Base-by-base conservation (phyloP, 2,329 filamentous ascomycete genomes). In the Cryphonectria radicalis region DNA sequence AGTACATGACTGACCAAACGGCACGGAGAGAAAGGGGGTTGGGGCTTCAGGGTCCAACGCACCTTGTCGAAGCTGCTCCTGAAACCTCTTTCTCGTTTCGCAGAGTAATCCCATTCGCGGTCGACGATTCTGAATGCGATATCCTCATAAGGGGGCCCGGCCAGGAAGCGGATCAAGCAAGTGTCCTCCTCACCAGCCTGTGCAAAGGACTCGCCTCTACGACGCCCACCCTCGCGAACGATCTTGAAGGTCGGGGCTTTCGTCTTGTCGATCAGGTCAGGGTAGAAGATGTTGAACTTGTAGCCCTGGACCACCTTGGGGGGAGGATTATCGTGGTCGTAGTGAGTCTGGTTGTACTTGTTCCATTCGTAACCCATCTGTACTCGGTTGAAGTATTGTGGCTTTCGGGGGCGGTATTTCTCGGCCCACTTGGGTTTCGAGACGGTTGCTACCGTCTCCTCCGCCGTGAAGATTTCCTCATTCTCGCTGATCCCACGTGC, bases 281-380 rank as follows among this genome's bases (percentile, higher is more conserved):
- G 96, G 79, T 99, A 99, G 83, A 99, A 99, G 67, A 99, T 95
- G 83, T 99, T 98, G 87, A 99, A 99, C 81, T 97, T 98, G 86
- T 99, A 99, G 70, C 96, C 96, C 80, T 99, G 96, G 14, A 99
- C 96, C 8, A 99, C 95, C 82, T 97, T 98, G 37, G 96, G 96
- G 1, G 96, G 96, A 2, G 96, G 96, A 78, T 98, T 98, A 79
- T 98, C 95, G 80, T 98, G 94, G 80, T 98, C 96, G 83, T 99
- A 99, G 82, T 99, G 96, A 17, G 96, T 99, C 83, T 99, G 96
- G 79, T 99, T 99, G 87, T 99, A 99, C 82, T 99, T 99, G 86
- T 99, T 99, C 96, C 96, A 99, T 81, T 99, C 96, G 81, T 98
- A 99, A 68, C 96, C 96, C 93, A 98, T 98, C 81, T 97, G 95